Base-by-base conservation (phyloP, 768 basidiomycete species). In the Tulasnella sp. region DNA sequence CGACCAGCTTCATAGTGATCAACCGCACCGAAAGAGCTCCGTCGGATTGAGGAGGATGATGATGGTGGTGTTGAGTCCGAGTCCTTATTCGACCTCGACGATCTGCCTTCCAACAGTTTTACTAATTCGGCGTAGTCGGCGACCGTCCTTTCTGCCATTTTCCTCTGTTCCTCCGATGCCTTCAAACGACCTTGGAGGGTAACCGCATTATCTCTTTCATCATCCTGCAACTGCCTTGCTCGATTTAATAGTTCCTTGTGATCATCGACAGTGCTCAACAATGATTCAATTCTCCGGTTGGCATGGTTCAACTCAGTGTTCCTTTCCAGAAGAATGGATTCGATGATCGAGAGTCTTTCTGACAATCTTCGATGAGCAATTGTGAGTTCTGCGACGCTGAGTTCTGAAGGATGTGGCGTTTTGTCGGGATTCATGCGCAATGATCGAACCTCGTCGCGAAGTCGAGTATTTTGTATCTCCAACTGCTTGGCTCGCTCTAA, bases 41-140 rank as follows among this genome's bases (percentile, higher is more conserved):
- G 25, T 7, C 13, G 22, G 28, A 8, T 29, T 16, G 27, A n/a
- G 32, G 53, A 55, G 27, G 50, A 24, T 12, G 50, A 24, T 27
- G 51, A 32, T 24, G 42, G 47, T 15, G 25, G 4, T n/a, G 33
- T 35, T 9, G 47, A 16, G 20, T 25, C 27, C 19, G 37, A 28
- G 37, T 41, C 32, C n/a, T 41, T 29, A 19, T n/a, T 40, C 15
- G 9, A 24, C 12, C 35, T 29, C 52, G n/a, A 64, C 49, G 62
- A 62, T 53, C 71, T 68, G 15, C 70, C 69, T 58, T 84, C 79
- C 48, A 86, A 67, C 1, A 65, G 70, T 16, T 83, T 70, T 10
- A 87, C 85, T 12, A 88, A 72, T 53, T 76, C 76, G 0, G 85
- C 85, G 46, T 88, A 88, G 57, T 87, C 81, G 45, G 72, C 68